These are phyloP conservation scores for Obba rivulosa DNA, from an alignment of 768 basidiomycete species.

Conservation along the genomic window DNA sequence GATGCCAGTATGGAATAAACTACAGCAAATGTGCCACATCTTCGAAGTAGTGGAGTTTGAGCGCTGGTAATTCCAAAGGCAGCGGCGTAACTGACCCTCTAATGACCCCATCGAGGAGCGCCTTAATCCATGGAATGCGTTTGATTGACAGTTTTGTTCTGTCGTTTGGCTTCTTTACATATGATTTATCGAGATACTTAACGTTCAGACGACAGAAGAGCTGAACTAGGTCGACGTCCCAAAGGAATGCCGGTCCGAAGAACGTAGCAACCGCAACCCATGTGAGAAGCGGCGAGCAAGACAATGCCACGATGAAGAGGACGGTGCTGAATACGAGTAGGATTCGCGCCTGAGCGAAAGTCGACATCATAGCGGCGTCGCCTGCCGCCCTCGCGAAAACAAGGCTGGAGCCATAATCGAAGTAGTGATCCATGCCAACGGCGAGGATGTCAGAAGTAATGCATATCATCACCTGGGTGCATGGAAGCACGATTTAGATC, in stretches of 20 bases:
- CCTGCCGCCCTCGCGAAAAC: not conserved
- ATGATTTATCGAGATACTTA: no score
- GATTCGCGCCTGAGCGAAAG: not conserved
- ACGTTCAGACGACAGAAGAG: no score
- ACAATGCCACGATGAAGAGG: not conserved
- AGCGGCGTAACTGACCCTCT: not conserved
- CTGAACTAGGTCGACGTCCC: not conserved
- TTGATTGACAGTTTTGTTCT: no score
- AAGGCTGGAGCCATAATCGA: not conserved
- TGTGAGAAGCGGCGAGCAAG: not conserved
- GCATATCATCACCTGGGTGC: constrained; percentile 17
- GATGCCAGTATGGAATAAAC: no score
- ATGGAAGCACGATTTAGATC: no score
- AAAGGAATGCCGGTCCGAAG: not conserved
- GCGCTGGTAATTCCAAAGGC: no score
- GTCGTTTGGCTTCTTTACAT: no score
- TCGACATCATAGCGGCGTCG: not conserved
- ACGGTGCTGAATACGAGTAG: not conserved
- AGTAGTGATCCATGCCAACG: not conserved
- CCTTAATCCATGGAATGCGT: not conserved
- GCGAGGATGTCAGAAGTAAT: constrained; percentile 28
- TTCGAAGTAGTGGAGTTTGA: no score
- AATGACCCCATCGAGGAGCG: not conserved
- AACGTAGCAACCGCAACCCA: not conserved
- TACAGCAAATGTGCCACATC: no score